A percentile compares a stretch with the other conserved stretches of the same genome.
Conservation (phyloP, 176 grass and related monocot genomes). For the Luzula sylvatica region DNA sequence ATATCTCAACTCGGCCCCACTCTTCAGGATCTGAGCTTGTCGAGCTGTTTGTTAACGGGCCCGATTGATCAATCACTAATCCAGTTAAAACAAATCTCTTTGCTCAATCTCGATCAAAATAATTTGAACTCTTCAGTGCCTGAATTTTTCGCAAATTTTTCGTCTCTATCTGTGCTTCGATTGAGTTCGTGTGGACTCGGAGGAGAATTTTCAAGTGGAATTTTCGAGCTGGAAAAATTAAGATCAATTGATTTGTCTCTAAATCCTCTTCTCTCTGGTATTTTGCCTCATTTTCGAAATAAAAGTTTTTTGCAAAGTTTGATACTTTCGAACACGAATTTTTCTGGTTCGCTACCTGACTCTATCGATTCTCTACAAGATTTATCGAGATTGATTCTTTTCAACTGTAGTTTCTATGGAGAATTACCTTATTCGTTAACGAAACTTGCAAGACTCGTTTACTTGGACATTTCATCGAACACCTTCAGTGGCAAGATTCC, state of each 20-base stretch:
- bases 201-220: slow-evolving; percentile 23
- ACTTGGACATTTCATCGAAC: slow-evolving; percentile 26
- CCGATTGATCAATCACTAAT: slow-evolving; percentile 19
- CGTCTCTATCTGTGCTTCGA: slow-evolving; percentile 21
- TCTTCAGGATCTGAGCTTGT: slow-evolving; percentile 26
- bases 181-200: slow-evolving; percentile 20
- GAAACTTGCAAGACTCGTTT: slow-evolving; percentile 29
- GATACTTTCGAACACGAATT: slow-evolving; percentile 30
- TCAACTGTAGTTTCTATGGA: slow-evolving; percentile 26
- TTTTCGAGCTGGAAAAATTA: slow-evolving; percentile 32
- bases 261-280: slow-evolving; percentile 27
- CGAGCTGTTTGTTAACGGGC: not conserved
- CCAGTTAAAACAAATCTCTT: slow-evolving; percentile 8
- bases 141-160: slow-evolving; percentile 32
- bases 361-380: slow-evolving; percentile 29
- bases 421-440: slow-evolving; percentile 26
- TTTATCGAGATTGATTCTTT: slow-evolving; percentile 26
- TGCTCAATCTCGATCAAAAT: slow-evolving; percentile 26
- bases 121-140: slow-evolving; percentile 19
- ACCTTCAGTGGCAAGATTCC: slow-evolving; percentile 40
- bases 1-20: slow-evolving; percentile 20
- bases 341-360: slow-evolving; percentile 29
- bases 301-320: slow-evolving; percentile 5
- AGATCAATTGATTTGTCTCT: slow-evolving; percentile 26
- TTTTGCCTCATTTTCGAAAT: slow-evolving; percentile 21